Evolutionary conservation across 805 yeast genomes (phyloP), one percentile per base, ranked within the genome.

Genomic region (Saturnispora quitensis): DNA sequence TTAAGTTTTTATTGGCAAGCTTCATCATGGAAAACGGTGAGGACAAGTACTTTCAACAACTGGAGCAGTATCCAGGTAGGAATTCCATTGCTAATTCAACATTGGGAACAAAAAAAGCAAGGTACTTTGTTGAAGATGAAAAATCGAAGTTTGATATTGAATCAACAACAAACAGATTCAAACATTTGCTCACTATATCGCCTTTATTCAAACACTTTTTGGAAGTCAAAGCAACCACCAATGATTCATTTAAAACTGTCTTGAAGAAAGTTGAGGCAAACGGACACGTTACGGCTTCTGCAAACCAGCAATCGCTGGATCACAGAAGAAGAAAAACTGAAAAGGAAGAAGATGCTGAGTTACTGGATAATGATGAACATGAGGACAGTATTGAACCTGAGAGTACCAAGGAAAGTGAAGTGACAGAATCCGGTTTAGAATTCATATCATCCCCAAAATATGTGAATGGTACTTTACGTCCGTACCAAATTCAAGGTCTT

Each of bases 401-500:
- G 44, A 5, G 24, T 7, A 42, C 15, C 2, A 38, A 43, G n/a
- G 62, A 28, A 56, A 54, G 53, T 45, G 60, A 57, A 25, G 43
- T 45, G 10, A 53, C 58, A 3, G 58, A 53, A 44, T 43, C 56
- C 2, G 72, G 71, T 5, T 70, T 70, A 43, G 82, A 76, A 58
- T 77, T 78, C 58, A 69, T 77, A 5, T 79, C 75, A 50, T 68
- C 74, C 54, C 99, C 99, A 0, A 73, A 80, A 3, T 91, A 75
- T 63, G 71, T 91, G 43, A 69, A 81, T 40, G 99, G 99, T 9
- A 74, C 65, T 50, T 71, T 93, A 60, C 77, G 99, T 60, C 96
- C 89, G 62, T 91, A 93, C 65, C 99, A 91, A 70, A 73, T 91
- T 31, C 97, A 89, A 63, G 99, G 99, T 48, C 75, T 91, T 48